Base-by-base conservation (phyloP, 495 filamentous ascomycete genomes). In the Tuber microsphaerosporum region DNA sequence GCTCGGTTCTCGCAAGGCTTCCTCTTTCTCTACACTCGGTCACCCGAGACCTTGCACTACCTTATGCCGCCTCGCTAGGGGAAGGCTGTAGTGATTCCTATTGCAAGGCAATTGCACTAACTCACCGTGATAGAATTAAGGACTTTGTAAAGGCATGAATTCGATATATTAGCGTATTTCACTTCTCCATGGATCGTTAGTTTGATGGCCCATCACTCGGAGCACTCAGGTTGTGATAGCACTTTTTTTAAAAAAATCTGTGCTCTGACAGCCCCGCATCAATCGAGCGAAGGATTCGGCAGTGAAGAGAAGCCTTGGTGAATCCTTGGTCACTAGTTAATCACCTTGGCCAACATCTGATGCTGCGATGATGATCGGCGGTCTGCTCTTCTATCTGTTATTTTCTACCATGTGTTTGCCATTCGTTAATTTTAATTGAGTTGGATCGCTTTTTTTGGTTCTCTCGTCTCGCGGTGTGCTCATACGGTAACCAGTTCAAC, bases 341-440 rank as follows among this genome's bases (percentile, higher is more conserved):
- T 17, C 26, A 2, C 56, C 56, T 65, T 65, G 56, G 20, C 56
- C 17, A 65, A 31, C 31, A 17, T 31, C 10, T n/a, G n/a, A 65
- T 6, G 56, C 4, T 31, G 56, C 31, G 26, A 22, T 17, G 56
- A 17, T 31, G 56, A 65, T 65, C 56, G 56, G 56, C 10, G 10
- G n/a, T 65, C 56, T 31, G 56, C n/a, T 65, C 56, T 31, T 65
- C n/a, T 31, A 65, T 65, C 56, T 65, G 56, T 65, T 65, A 31
- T 65, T 65, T 65, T 65, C 56, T 26, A 65, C 56, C 26, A 31
- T 65, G 10, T 12, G 56, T 65, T 16, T 65, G 56, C 56, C 16
- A 65, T 65, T 65, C 26, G 56, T 65, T 31, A 17, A n/a, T 65
- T 65, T 65, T 65, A 9, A 22, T 31, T 65, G 26, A 65, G 56